A percentile compares a stretch with the other conserved stretches of the same genome.
Conservation (phyloP, 2,329 filamentous ascomycete species). For the Polychaeton citri region DNA sequence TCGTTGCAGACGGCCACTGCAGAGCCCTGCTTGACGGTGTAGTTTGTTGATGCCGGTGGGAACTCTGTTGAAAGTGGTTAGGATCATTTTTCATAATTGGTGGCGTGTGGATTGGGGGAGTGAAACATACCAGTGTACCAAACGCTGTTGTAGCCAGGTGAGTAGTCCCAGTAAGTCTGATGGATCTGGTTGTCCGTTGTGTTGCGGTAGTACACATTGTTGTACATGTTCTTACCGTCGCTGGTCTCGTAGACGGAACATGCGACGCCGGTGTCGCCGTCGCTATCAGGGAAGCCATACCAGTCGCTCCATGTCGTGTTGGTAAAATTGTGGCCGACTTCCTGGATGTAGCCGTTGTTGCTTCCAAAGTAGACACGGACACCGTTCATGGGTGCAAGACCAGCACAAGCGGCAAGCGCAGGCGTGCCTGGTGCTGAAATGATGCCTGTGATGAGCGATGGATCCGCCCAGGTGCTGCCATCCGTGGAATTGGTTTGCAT, state of each 20-base stretch:
- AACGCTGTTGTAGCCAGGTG: not conserved
- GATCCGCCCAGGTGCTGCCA: slow-evolving; percentile 2
- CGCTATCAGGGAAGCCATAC: slow-evolving; percentile 3
- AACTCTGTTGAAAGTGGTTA: not conserved
- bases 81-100: not conserved
- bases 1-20: slow-evolving; percentile 5
- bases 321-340: slow-evolving; percentile 4
- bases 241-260: slow-evolving; percentile 2
- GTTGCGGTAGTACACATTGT: slow-evolving; percentile 2
- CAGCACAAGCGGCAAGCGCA: slow-evolving; percentile 5
- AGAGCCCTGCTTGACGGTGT: slow-evolving; percentile 1
- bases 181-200: not conserved
- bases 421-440: slow-evolving; percentile 2
- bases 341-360: slow-evolving; percentile 4
- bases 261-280: slow-evolving; percentile 6
- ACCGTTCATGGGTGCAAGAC: slow-evolving; percentile 4
- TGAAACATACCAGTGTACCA: not conserved
- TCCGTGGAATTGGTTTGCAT: slow-evolving; percentile 4
- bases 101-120: not conserved
- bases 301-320: slow-evolving; percentile 5
- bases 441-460: slow-evolving; percentile 1
- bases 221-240: slow-evolving; percentile 1
- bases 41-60: slow-evolving; percentile 1
- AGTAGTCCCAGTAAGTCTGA: slow-evolving; percentile 1
- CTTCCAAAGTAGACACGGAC: slow-evolving; percentile 8